A percentile compares a stretch with the other conserved stretches of the same genome.
Conservation (phyloP, 2,329 filamentous ascomycete species). For the Knoxdaviesia capensis region DNA sequence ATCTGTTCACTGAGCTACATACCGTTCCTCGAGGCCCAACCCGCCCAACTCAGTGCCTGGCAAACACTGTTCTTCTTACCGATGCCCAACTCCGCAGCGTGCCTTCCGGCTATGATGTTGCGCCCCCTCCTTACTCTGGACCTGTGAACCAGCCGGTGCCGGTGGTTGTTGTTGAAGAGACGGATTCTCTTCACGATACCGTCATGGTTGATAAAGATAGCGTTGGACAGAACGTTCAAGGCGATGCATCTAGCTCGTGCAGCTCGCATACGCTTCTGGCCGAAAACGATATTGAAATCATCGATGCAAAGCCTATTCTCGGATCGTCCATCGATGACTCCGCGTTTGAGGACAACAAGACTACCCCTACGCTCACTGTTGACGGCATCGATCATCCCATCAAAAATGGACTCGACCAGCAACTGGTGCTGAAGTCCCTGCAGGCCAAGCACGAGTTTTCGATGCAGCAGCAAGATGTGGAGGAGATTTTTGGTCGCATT, state of each 20-base stretch:
- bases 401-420: constrained; percentile 3
- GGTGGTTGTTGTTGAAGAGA: not conserved
- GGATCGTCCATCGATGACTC: too few species aligned
- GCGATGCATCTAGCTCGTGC: too few species aligned
- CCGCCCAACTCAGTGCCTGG: constrained; percentile 55
- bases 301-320: not conserved
- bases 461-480: constrained; percentile 65
- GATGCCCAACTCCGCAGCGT: constrained; percentile 8
- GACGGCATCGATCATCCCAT: not conserved
- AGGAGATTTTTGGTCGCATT: constrained; percentile 85
- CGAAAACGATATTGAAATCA: not conserved
- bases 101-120: not conserved
- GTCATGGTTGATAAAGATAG: constrained; percentile 1
- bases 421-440: constrained; percentile 23
- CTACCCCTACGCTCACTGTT: not conserved
- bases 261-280: too few species aligned
- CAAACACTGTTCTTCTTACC: constrained; percentile 54
- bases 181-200: constrained; percentile 1
- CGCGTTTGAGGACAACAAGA: not conserved
- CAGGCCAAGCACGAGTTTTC: constrained; percentile 11
- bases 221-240: too few species aligned
- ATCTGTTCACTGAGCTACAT: constrained; percentile 52
- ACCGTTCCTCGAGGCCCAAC: constrained; percentile 40
- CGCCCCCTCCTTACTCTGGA: not conserved
- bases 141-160: not conserved